phyloP scores from a whole-genome alignment of 306 rosid species.

The Corylus avellana region DNA sequence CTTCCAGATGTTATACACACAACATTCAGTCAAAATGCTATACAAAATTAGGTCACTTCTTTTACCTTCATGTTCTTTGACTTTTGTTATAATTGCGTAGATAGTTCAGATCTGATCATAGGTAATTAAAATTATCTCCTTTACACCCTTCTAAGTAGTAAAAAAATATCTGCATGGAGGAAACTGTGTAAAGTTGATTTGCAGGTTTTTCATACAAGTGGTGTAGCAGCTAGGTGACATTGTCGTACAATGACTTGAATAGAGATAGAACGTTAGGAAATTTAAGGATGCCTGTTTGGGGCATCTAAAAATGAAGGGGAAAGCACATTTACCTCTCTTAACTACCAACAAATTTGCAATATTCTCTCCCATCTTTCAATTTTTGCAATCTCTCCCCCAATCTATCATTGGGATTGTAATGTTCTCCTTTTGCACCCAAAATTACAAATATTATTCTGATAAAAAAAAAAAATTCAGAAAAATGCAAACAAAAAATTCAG shows the following conservation, averaged over 20 bases:
- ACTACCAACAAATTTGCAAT: too few relatives aligned
- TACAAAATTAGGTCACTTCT: slow-evolving; percentile 49
- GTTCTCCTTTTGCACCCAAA: too few relatives aligned
- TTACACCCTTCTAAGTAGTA: not conserved
- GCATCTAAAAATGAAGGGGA: not conserved
- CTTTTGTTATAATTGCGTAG: slow-evolving; percentile 18
- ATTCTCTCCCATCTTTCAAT: too few relatives aligned
- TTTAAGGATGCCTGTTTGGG: not conserved
- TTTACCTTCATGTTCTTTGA: slow-evolving; percentile 8
- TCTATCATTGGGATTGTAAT: too few relatives aligned
- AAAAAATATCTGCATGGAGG: not conserved
- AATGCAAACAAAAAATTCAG: too few relatives aligned
- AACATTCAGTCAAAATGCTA: slow-evolving; percentile 48
- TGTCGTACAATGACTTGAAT: not conserved
- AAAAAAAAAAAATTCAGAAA: too few relatives aligned
- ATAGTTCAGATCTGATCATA: slow-evolving; percentile 21
- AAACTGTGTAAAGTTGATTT: not conserved
- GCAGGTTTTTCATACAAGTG: not conserved
- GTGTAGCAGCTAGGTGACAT: not conserved
- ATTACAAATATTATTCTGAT: too few relatives aligned
- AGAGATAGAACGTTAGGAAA: not conserved
- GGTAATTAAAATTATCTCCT: slow-evolving; percentile 4
- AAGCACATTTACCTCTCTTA: too few relatives aligned
- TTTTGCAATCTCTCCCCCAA: too few relatives aligned
- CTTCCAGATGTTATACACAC: slow-evolving; percentile 49